Conservation (phyloP, 495 filamentous ascomycete species). For the Podospora bellae-mahoneyi region DNA sequence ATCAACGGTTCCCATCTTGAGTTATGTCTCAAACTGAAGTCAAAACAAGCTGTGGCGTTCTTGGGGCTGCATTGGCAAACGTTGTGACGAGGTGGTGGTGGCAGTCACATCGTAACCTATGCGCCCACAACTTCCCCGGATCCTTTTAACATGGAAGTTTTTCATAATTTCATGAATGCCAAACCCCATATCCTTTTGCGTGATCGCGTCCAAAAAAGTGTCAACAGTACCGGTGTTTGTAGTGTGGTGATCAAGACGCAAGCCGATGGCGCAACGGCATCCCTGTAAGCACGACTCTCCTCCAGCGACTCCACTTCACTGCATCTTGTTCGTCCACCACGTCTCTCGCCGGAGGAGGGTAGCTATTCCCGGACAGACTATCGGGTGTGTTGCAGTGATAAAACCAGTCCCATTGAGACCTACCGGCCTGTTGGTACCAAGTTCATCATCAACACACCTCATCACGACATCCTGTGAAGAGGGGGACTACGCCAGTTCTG, state of each 20-base stretch:
- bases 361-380: neutral
- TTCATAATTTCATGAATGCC: neutral
- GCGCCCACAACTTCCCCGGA: neutral
- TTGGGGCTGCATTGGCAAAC: neutral
- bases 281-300: conserved; percentile 26
- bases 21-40: neutral
- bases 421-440: neutral
- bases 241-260: neutral
- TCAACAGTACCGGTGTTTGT: neutral
- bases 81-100: neutral
- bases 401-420: neutral
- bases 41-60: neutral
- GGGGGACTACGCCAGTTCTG: neutral
- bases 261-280: conserved; percentile 26
- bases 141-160: neutral
- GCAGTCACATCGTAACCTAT: conserved; percentile 1
- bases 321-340: conserved; percentile 2
- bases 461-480: neutral
- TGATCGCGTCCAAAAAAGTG: neutral
- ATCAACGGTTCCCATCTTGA: conserved; percentile 11
- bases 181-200: neutral
- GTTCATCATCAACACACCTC: neutral
- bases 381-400: neutral
- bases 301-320: neutral
- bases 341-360: neutral